These are phyloP conservation scores for Chlamydomonas schloesseri DNA, from an alignment of 139 green algal species.

Conservation along the genomic window DNA sequence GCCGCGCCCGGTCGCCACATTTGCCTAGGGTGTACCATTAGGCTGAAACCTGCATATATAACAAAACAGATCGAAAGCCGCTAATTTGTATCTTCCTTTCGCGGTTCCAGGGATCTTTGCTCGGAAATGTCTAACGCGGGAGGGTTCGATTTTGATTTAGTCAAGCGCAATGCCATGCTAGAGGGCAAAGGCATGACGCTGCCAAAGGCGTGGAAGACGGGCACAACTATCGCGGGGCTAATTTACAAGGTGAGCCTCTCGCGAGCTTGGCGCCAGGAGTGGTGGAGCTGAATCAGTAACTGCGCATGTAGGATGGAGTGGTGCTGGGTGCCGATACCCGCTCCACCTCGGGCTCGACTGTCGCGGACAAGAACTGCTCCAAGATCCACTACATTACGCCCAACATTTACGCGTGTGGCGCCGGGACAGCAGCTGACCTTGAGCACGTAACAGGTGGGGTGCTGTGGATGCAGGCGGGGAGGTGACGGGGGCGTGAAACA, in stretches of 20 bases:
- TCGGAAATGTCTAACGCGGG: conserved; percentile 65
- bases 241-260: conserved; percentile 91
- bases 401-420: conserved; percentile 99
- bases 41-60: no score
- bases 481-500: neutral
- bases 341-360: conserved; percentile 93
- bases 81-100: no score
- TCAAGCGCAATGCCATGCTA: conserved; percentile 89
- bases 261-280: no score
- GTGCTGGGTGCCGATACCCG: conserved; percentile 98
- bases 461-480: neutral
- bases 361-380: conserved; percentile 99
- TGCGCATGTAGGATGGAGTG: conserved; percentile 89
- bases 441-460: conserved; percentile 93
- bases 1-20: no score
- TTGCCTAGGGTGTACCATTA: no score
- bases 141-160: conserved; percentile 95
- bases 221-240: conserved; percentile 96
- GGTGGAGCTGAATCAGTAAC: no score
- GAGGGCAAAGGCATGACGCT: conserved; percentile 75
- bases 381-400: conserved; percentile 99
- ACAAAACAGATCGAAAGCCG: no score
- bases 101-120: no score
- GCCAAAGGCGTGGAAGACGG: conserved; percentile 91
- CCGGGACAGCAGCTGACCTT: conserved; percentile 97